Evolutionary conservation across 176 grass and related monocot genomes (phyloP).

Genomic region (Pharus latifolius): DNA sequence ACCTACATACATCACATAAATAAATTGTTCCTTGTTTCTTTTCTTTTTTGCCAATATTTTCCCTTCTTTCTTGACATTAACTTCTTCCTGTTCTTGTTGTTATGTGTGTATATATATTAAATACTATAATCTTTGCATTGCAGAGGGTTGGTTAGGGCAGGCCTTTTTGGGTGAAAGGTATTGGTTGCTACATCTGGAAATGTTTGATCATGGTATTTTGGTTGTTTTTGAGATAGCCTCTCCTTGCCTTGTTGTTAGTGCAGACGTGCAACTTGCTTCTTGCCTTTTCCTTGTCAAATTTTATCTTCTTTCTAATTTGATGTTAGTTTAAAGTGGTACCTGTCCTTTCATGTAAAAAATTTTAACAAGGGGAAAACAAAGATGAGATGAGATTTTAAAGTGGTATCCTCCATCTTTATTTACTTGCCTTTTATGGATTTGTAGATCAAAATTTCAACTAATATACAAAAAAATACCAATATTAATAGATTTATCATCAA

Average conservation of each 20-base stretch:
- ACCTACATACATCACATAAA: background rate
- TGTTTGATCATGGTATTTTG: background rate
- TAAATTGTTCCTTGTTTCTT: conserved; percentile 12
- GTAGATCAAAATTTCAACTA: no score
- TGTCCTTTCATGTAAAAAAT: no score
- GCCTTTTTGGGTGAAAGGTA: background rate
- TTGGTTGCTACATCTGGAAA: background rate
- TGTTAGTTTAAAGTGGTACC: no score
- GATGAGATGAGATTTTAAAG: no score
- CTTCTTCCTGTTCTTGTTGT: background rate
- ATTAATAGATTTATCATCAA: no score
- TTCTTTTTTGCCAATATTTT: background rate
- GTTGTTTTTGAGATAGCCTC: background rate
- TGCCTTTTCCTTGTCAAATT: background rate
- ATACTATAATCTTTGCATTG: no score
- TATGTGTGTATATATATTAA: background rate
- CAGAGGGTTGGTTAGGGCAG: background rate
- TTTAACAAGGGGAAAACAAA: no score
- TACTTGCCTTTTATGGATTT: no score
- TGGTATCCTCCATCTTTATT: no score
- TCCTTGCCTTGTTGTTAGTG: background rate
- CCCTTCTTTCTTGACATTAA: background rate
- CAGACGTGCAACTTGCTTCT: background rate
- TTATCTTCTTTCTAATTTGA: background rate
- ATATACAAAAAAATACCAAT: no score